phyloP scores from a whole-genome alignment of 345 rosid species.

The Populus pruinosa region DNA sequence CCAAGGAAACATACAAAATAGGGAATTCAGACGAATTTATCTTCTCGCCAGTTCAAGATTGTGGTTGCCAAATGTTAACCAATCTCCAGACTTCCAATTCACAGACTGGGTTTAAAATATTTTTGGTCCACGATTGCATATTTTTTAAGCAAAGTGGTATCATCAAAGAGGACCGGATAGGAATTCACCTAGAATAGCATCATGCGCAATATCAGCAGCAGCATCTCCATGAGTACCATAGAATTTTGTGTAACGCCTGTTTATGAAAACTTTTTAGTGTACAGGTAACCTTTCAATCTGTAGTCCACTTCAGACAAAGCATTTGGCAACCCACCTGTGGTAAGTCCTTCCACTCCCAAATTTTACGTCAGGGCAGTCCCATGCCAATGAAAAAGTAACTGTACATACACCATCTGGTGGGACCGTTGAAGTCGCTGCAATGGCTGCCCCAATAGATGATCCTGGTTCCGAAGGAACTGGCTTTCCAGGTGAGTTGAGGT shows the following conservation, averaged over 20 bases:
- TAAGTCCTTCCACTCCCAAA: slow-evolving; percentile 67
- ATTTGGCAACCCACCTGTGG: slow-evolving; percentile 41
- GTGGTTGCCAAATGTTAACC: background rate
- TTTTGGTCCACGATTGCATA: background rate
- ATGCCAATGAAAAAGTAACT: slow-evolving; percentile 78
- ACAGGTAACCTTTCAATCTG: slow-evolving; percentile 3
- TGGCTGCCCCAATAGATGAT: slow-evolving; percentile 89
- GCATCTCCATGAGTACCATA: slow-evolving; percentile 67
- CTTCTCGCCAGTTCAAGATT: background rate
- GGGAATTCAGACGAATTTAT: background rate
- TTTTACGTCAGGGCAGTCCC: slow-evolving; percentile 88
- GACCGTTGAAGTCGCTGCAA: slow-evolving; percentile 70
- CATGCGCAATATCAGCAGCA: slow-evolving; percentile 76
- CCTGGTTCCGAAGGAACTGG: slow-evolving; percentile 59
- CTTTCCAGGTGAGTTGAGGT: slow-evolving; percentile 36
- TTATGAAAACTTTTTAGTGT: slow-evolving; percentile 16
- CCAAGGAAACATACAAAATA: slow-evolving; percentile 10
- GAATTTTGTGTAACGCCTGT: slow-evolving; percentile 84
- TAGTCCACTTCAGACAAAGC: background rate
- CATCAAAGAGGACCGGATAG: background rate
- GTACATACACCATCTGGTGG: slow-evolving; percentile 47
- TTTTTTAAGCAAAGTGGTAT: background rate
- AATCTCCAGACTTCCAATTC: background rate
- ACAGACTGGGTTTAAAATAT: background rate
- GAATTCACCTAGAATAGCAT: slow-evolving; percentile 69